Evolutionary conservation across 2,329 filamentous ascomycete genomes (phyloP).

Genomic region (Ophiognomonia clavigignenti-juglandacearum): DNA sequence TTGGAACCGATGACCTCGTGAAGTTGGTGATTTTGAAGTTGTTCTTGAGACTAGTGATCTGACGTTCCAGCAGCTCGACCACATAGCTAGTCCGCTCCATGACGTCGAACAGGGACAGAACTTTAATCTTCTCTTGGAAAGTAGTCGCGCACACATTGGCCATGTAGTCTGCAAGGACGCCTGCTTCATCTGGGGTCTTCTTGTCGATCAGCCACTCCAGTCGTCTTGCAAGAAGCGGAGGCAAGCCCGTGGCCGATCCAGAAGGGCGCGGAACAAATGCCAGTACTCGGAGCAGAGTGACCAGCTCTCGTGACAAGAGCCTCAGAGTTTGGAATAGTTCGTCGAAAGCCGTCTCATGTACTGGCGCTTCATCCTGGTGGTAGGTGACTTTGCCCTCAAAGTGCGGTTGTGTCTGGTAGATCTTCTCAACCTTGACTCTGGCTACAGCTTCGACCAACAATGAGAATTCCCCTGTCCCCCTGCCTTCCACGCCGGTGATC

Average conservation of each 20-base stretch:
- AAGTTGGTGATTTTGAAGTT: constrained; percentile 82
- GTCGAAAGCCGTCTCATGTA: constrained; percentile 56
- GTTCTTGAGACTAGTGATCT: constrained; percentile 78
- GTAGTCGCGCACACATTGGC: constrained; percentile 82
- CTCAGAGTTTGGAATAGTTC: constrained; percentile 78
- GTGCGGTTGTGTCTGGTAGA: constrained; percentile 74
- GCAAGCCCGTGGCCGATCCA: constrained; percentile 59
- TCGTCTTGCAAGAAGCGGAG: constrained; percentile 78
- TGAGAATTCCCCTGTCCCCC: constrained; percentile 69
- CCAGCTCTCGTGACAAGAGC: constrained; percentile 76
- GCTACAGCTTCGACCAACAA: constrained; percentile 82
- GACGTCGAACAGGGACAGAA: constrained; percentile 76
- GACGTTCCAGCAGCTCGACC: constrained; percentile 76
- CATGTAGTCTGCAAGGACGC: constrained; percentile 91
- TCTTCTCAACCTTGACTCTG: constrained; percentile 68
- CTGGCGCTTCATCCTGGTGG: constrained; percentile 56
- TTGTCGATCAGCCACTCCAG: constrained; percentile 83
- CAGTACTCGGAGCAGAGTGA: constrained; percentile 78
- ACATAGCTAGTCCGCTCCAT: constrained; percentile 76
- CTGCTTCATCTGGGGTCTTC: constrained; percentile 78
- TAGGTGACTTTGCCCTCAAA: constrained; percentile 77
- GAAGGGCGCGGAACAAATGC: constrained; percentile 73
- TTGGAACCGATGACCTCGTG: constrained; percentile 59
- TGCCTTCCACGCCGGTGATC: constrained; percentile 73
- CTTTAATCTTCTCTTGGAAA: constrained; percentile 85